phyloP scores from a whole-genome alignment of 352 stramenopile genomes.

The Phytophthora pistaciae region DNA sequence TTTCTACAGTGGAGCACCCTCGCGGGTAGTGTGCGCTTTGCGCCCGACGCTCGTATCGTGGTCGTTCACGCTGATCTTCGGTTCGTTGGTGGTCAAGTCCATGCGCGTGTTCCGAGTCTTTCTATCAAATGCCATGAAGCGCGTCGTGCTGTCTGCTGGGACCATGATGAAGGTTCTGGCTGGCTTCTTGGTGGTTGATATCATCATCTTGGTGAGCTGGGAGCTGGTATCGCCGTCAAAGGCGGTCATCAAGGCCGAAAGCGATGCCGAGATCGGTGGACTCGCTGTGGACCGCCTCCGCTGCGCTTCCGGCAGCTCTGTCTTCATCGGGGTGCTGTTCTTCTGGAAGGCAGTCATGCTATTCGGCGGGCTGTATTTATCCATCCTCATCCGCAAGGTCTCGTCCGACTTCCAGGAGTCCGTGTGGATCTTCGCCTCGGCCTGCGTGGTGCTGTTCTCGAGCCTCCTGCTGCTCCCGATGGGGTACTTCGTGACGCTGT shows the following conservation, averaged over 20 bases:
- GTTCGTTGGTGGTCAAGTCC: slow-evolving; percentile 56
- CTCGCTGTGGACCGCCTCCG: slow-evolving; percentile 32
- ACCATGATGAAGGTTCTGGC: slow-evolving; percentile 56
- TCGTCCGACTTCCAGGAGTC: slow-evolving; percentile 62
- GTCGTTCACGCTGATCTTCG: slow-evolving; percentile 65
- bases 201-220: slow-evolving; percentile 44
- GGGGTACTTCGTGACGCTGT: slow-evolving; percentile 55
- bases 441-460: slow-evolving; percentile 49
- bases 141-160: slow-evolving; percentile 43
- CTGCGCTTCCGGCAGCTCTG: slow-evolving; percentile 44
- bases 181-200: slow-evolving; percentile 46
- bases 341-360: slow-evolving; percentile 60
- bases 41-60: slow-evolving; percentile 44
- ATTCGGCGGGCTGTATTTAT: slow-evolving; percentile 49
- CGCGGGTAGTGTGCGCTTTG: slow-evolving; percentile 36
- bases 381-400: slow-evolving; percentile 62
- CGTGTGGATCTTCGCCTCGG: slow-evolving; percentile 63
- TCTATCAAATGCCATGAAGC: slow-evolving; percentile 49
- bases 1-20: slow-evolving; percentile 56
- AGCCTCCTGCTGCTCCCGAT: slow-evolving; percentile 51
- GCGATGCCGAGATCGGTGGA: slow-evolving; percentile 28
- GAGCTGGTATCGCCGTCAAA: slow-evolving; percentile 31
- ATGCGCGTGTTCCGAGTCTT: slow-evolving; percentile 67
- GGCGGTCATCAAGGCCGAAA: slow-evolving; percentile 16
- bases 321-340: slow-evolving; percentile 46